Evolutionary conservation across 495 filamentous ascomycete genomes (phyloP).

Genomic region (Neurospora sp.): DNA sequence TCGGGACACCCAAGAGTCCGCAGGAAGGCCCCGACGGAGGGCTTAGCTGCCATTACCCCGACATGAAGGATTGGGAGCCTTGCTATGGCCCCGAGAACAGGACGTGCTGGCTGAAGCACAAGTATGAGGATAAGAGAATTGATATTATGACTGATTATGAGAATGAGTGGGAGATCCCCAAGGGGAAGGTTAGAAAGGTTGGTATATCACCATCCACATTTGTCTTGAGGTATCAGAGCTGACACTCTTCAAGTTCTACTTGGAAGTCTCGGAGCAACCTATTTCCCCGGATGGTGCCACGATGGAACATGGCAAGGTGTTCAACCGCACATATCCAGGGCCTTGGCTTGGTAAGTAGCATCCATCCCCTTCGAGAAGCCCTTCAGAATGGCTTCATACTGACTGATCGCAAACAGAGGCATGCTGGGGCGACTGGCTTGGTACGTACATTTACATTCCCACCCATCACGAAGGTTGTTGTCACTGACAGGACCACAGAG

Average conservation of each 20-base stretch:
- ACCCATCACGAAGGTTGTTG: neutral
- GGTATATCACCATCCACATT: neutral
- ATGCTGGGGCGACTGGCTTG: constrained; percentile 5
- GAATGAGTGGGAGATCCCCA: neutral
- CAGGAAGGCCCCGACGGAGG: constrained; percentile 2
- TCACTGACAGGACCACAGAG: neutral
- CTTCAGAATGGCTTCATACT: neutral
- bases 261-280: constrained; percentile 8
- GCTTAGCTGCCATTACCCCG: constrained; percentile 1
- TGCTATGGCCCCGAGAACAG: constrained; percentile 3
- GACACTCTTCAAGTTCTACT: neutral
- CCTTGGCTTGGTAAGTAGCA: constrained; percentile 7
- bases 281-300: constrained; percentile 6
- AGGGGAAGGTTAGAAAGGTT: neutral
- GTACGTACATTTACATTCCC: neutral
- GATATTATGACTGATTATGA: constrained; percentile 9
- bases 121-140: neutral
- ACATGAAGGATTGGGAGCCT: constrained; percentile 1
- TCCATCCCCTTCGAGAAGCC: no score
- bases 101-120: constrained; percentile 4
- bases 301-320: constrained; percentile 11
- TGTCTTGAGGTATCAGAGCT: neutral
- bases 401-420: neutral
- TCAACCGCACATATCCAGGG: constrained; percentile 4
- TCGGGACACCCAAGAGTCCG: constrained; percentile 4